Conservation (phyloP, 2,329 filamentous ascomycete species). For the Endothia cerciana region DNA sequence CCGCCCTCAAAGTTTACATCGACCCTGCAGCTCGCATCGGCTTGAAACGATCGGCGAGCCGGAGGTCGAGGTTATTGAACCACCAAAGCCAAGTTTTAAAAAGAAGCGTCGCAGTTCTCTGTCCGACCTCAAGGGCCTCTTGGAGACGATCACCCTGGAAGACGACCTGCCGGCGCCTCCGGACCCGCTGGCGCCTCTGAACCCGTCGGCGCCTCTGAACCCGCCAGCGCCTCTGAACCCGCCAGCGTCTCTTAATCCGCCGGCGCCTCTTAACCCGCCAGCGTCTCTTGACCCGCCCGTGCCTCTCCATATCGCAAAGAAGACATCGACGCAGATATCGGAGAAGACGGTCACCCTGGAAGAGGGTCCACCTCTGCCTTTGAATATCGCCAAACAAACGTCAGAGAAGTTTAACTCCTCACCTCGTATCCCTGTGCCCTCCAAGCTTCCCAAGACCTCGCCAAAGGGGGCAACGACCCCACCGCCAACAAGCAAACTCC, state of each 20-base stretch:
- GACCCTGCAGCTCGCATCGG: constrained; percentile 62
- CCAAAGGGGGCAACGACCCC: constrained; percentile 17
- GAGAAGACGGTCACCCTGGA: constrained; percentile 31
- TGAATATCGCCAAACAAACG: constrained; percentile 57
- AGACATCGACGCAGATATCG: constrained; percentile 21
- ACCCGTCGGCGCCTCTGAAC: background rate
- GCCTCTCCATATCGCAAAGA: constrained; percentile 1
- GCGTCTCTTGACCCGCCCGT: background rate
- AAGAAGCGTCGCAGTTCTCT: constrained; percentile 91
- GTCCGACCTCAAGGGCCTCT: constrained; percentile 74
- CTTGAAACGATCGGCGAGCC: constrained; percentile 64
- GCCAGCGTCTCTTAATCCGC: background rate
- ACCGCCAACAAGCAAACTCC: constrained; percentile 45
- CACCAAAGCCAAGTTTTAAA: constrained; percentile 49
- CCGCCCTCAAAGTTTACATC: constrained; percentile 39
- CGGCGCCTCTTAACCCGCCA: background rate
- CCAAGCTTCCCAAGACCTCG: constrained; percentile 57
- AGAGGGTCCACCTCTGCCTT: constrained; percentile 44
- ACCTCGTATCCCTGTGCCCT: constrained; percentile 49
- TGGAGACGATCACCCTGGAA: constrained; percentile 62
- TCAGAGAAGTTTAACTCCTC: constrained; percentile 62
- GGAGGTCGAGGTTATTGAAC: constrained; percentile 44
- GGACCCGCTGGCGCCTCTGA: background rate
- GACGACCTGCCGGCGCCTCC: constrained; percentile 31
- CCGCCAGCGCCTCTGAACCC: background rate